These are phyloP conservation scores for Diplodia intermedia DNA, from an alignment of 2,329 filamentous ascomycete genomes.

Conservation along the genomic window DNA sequence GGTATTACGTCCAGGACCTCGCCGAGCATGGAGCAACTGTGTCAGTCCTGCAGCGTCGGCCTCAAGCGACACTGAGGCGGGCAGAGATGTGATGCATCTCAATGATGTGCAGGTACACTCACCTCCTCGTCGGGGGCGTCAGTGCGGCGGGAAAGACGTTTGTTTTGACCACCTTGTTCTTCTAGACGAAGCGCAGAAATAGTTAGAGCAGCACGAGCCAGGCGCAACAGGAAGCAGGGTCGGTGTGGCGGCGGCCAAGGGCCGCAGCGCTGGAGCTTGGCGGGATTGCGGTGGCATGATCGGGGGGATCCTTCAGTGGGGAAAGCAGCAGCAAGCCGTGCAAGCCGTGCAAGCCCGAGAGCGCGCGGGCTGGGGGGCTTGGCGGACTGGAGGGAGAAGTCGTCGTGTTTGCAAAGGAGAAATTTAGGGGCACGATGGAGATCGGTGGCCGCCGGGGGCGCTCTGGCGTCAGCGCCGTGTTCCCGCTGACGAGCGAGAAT, in stretches of 20 bases:
- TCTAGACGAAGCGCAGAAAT: conserved; percentile 13
- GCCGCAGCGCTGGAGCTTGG: conserved; percentile 25
- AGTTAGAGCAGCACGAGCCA: conserved; percentile 30
- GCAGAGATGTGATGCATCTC: conserved; percentile 23
- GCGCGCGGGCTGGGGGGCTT: conserved; percentile 3
- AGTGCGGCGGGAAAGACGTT: conserved; percentile 15
- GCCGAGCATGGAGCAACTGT: conserved; percentile 8
- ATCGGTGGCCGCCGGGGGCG: conserved; percentile 21
- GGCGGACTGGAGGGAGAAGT: conserved; percentile 11
- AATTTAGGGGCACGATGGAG: conserved; percentile 29
- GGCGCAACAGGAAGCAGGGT: conserved; percentile 20
- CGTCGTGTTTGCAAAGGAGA: conserved; percentile 28
- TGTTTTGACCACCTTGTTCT: conserved; percentile 10
- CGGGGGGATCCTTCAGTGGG: conserved; percentile 29
- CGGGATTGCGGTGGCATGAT: conserved; percentile 29
- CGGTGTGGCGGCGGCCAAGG: conserved; percentile 21
- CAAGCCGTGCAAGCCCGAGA: conserved; percentile 8
- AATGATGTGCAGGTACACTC: conserved; percentile 27
- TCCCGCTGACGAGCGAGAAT: conserved; percentile 25
- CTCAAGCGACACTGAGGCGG: conserved; percentile 7
- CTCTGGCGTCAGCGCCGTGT: conserved; percentile 2
- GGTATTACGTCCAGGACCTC: conserved; percentile 16
- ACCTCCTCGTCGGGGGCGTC: conserved; percentile 18
- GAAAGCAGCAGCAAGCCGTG: conserved; percentile 8
- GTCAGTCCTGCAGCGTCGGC: conserved; percentile 3